A percentile compares a stretch with the other conserved stretches of the same genome.
Evolutionary conservation across 331 rosid genomes (phyloP).

Genomic region (Telfairia occidentalis): DNA sequence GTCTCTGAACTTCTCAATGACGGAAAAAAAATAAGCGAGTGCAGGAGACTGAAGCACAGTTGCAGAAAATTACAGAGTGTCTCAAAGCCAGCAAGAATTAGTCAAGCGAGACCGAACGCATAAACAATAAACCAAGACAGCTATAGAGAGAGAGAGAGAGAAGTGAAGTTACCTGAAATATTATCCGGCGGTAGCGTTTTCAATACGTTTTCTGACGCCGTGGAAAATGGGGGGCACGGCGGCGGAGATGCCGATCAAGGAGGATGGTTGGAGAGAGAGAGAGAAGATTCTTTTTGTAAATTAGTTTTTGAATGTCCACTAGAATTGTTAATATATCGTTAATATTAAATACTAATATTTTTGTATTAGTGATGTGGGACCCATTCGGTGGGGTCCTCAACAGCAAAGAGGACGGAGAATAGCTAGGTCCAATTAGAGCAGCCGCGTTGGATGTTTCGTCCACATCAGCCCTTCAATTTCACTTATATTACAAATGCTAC

Average conservation of each 20-base stretch:
- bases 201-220: background rate
- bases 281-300: background rate
- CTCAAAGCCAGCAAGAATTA: background rate
- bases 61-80: background rate
- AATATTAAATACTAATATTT: constrained; percentile 1
- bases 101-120: background rate
- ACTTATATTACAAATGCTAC: background rate
- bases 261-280: constrained; percentile 5
- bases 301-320: background rate
- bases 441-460: constrained; percentile 10
- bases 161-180: background rate
- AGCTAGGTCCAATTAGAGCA: constrained; percentile 12
- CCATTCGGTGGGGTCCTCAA: background rate
- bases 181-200: background rate
- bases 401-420: background rate
- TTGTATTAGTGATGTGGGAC: background rate
- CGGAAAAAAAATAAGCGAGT: background rate
- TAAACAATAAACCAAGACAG: background rate
- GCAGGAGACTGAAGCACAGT: background rate
- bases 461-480: background rate
- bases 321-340: constrained; percentile 1
- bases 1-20: background rate
- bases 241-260: constrained; percentile 6
- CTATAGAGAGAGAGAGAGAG: background rate
- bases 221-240: constrained; percentile 6